A percentile compares a stretch with the other conserved stretches of the same genome.
phyloP scores from a whole-genome alignment of 176 grass and related monocot species.

The Oryza nivara region DNA sequence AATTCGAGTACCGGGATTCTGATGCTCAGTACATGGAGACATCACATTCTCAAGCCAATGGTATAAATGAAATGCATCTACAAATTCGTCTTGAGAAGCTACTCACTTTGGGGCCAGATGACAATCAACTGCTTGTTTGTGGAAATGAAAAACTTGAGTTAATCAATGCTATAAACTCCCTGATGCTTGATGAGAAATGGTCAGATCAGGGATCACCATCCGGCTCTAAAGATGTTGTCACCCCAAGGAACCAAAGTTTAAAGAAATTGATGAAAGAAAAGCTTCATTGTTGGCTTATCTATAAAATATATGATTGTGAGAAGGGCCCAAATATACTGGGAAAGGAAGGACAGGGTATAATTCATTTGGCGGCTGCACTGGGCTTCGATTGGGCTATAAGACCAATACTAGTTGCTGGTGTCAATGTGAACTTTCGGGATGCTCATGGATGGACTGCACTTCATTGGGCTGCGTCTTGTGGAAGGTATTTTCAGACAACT shows the following conservation, averaged over 20 bases:
- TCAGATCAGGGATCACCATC: slow-evolving; percentile 34
- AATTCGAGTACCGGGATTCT: slow-evolving; percentile 70
- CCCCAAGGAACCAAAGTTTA: slow-evolving; percentile 48
- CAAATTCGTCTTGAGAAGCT: slow-evolving; percentile 80
- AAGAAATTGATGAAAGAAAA: slow-evolving; percentile 82
- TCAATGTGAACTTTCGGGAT: slow-evolving; percentile 89
- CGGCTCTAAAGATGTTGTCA: slow-evolving; percentile 34
- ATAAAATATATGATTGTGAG: slow-evolving; percentile 66
- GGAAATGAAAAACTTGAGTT: slow-evolving; percentile 49
- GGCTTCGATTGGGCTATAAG: slow-evolving; percentile 84
- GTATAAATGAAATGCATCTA: slow-evolving; percentile 78
- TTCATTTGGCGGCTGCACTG: slow-evolving; percentile 84
- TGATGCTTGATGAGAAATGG: slow-evolving; percentile 64
- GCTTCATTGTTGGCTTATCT: slow-evolving; percentile 75
- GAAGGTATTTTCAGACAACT: slow-evolving; percentile 51
- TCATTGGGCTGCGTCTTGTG: slow-evolving; percentile 82
- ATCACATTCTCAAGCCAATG: slow-evolving; percentile 32
- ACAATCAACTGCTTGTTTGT: slow-evolving; percentile 37
- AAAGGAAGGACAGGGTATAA: slow-evolving; percentile 81
- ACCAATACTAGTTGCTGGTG: slow-evolving; percentile 67
- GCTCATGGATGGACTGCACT: slow-evolving; percentile 88
- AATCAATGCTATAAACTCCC: slow-evolving; percentile 59
- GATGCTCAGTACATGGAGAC: slow-evolving; percentile 49
- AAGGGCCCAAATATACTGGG: slow-evolving; percentile 76
- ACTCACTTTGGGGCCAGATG: slow-evolving; percentile 56